Conservation (phyloP, 345 rosid genomes). For the Alliaria petiolata region DNA sequence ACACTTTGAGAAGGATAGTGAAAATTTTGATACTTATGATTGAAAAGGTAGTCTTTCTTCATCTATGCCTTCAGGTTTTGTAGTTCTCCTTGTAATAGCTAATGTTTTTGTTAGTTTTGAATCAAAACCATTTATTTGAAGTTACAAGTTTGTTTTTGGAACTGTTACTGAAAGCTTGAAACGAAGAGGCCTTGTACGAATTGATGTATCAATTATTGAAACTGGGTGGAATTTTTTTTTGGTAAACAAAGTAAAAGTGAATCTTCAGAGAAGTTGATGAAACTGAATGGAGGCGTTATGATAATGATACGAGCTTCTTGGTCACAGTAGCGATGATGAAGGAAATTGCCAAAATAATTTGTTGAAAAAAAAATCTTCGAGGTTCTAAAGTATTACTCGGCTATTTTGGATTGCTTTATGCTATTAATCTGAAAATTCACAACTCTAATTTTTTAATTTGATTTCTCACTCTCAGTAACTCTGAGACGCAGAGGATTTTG, state of each 20-base stretch:
- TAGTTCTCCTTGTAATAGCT: constrained; percentile 1
- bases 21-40: neutral
- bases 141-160: neutral
- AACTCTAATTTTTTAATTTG: too few species aligned
- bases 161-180: neutral
- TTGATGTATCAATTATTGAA: neutral
- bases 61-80: neutral
- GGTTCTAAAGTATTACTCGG: too few species aligned
- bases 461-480: too few species aligned
- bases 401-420: too few species aligned
- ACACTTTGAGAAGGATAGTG: constrained; percentile 1
- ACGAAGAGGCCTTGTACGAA: neutral
- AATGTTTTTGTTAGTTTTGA: neutral
- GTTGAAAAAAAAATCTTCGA: too few species aligned
- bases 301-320: neutral
- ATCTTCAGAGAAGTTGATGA: neutral
- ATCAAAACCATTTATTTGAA: neutral
- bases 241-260: neutral
- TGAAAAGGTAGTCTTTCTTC: neutral
- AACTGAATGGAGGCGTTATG: neutral
- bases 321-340: neutral
- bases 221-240: too few species aligned
- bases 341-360: too few species aligned
- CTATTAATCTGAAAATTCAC: too few species aligned
- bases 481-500: too few species aligned